These are phyloP conservation scores for Eruca vesicaria DNA, from an alignment of 441 rosid genomes.

Conservation along the genomic window DNA sequence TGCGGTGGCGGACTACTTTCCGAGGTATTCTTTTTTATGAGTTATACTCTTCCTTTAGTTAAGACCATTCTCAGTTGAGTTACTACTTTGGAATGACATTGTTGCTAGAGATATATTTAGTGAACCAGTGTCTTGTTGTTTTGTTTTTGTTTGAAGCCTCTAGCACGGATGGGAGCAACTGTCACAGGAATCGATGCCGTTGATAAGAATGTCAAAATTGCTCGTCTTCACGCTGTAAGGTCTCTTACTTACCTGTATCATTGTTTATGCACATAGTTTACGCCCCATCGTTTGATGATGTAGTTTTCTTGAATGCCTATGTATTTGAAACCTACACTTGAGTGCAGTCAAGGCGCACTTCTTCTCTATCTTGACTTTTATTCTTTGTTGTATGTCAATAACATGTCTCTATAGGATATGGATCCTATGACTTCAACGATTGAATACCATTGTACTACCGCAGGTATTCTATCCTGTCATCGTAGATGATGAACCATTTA, in stretches of 20 bases:
- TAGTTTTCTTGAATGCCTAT: background rate
- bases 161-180: slow-evolving; percentile 95
- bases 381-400: slow-evolving; percentile 4
- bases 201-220: slow-evolving; percentile 89
- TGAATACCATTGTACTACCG: slow-evolving; percentile 83
- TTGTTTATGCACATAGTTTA: background rate
- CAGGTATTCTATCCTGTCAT: slow-evolving; percentile 50
- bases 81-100: slow-evolving; percentile 5
- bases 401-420: slow-evolving; percentile 50
- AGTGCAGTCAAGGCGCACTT: background rate
- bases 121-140: slow-evolving; percentile 3
- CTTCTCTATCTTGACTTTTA: background rate
- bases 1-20: slow-evolving; percentile 97
- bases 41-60: background rate
- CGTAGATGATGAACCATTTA: slow-evolving; percentile 6
- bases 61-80: background rate
- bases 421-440: slow-evolving; percentile 75
- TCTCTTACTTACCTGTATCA: slow-evolving; percentile 26
- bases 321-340: background rate
- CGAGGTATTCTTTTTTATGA: slow-evolving; percentile 52
- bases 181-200: slow-evolving; percentile 94
- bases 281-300: background rate
- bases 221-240: slow-evolving; percentile 88
- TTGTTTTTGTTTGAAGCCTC: slow-evolving; percentile 52
- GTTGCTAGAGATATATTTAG: background rate